Base-by-base conservation (phyloP, 2,329 filamentous ascomycete species). In the Microdochium bolleyi region DNA sequence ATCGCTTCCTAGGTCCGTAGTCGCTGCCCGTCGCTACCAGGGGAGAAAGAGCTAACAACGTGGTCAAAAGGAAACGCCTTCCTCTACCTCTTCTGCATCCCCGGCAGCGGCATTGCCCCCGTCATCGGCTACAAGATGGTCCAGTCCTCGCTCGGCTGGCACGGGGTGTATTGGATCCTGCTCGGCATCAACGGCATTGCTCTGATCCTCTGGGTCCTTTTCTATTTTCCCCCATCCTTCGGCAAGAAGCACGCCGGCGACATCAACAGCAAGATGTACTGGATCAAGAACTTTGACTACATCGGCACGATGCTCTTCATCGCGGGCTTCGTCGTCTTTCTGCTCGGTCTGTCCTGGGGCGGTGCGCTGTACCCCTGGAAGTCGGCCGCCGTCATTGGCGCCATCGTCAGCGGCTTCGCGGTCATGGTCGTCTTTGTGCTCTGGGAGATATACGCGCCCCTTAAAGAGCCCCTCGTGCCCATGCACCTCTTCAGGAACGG, bases 361-460 rank as follows among this genome's bases (percentile, higher is more conserved):
- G 83, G 82, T 1, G 76, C 76, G 44, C 70, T 80, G 55, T 81
- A 82, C 56, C 60, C 72, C 0, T 85, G 82, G 82, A 62, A 71
- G 1, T 80, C 78, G 0, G 65, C 70, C 0, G 75, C 80, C 55
- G 79, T 84, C 13, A 71, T 85, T 48, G 70, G 69, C 0, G 77
- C 80, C 0, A 59, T 85, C 1, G 65, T 79, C 1, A 61, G 82
- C 2, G 83, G 83, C 5, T 58, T 61, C 21, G 57, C 66, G 1
- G 62, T 76, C 7, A 73, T 74, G 16, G 63, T 73, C 30, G 70
- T 66, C 1, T 83, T 83, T 52, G 68, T 75, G 27, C 52, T 80
- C 2, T 82, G 78, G 76, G 74, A 80, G 56, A 57, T 68, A 8
- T 34, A 34, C 30, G 30, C 30, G 14, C 30, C 30, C 8, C 8